Base-by-base conservation (phyloP, 2,329 filamentous ascomycete species). In the Trichophyton equinum region DNA sequence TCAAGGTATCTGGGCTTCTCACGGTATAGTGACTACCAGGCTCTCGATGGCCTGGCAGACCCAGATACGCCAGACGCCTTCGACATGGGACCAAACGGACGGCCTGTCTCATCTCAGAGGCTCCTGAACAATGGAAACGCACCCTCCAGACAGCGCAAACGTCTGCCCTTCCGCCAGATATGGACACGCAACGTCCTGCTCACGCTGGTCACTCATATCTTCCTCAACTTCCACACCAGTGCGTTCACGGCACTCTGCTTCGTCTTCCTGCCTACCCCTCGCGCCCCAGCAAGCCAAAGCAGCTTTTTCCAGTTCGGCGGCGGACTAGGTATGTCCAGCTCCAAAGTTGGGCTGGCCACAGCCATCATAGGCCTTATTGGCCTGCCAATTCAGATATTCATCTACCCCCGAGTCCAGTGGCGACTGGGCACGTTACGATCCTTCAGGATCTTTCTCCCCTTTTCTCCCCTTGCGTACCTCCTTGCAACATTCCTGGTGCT, bases 171-270 rank as follows among this genome's bases (percentile, higher is more conserved):
- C 68, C 70, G 74, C 30, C 73, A 79, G 51, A 80, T 82, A 42
- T 81, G 79, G 74, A 81, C 77, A 0, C 69, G 73, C 7, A 83
- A 83, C 62, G 77, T 83, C 27, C 67, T 82, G n/a, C 74, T 79
- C 64, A 82, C 79, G 0, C 70, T 90, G 2, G 68, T 87, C 56
- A 81, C 80, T 27, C 84, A 86, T 64, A 85, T 85, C 36, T 81
- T 89, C 57, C 84, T 88, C 66, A 85, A 87, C 64, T 84, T 89
- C 68, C 86, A 89, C 73, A 79, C 89, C 67, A 86, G 85, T 62
- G 85, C 87, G 30, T 91, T 90, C 76, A 87, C 88, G 69, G 82
- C 86, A 1, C 81, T 91, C 51, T 89, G 85, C 77, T 88, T 88
- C 63, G 79, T 89, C 58, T 91, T 91, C 72, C 79, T 91, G 53